Evolutionary conservation across 345 rosid genomes (phyloP), one percentile per base, ranked within the genome.

Genomic region (Populus ilicifolia): DNA sequence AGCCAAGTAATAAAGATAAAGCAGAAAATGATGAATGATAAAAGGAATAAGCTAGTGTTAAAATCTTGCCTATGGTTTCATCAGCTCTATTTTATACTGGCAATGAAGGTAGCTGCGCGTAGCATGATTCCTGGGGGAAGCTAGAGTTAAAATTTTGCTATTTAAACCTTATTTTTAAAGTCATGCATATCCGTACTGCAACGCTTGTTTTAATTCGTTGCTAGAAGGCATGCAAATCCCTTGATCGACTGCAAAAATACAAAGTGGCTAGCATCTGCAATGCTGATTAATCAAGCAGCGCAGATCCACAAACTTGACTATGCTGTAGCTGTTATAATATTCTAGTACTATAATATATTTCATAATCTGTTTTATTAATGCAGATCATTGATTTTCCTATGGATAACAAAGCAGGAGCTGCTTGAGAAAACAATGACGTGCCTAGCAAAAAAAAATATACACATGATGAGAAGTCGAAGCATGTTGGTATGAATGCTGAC

Each of bases 401-500:
- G 50, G 50, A 13, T 8, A 30, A 46, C n/a, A 27, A 50, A 50
- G 44, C 74, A 52, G 67, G 73, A 64, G 68, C 59, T 74, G 68
- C 39, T 74, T 20, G 43, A 63, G 39, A 41, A 61, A n/a, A 25
- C 38, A 39, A 8, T 39, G 11, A 44, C 33, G 21, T 8, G 13
- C 61, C 6, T 5, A 10, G 29, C 44, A 43, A 56, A 41, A 20
- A 71, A 70, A 56, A 70, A 69, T 11, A 29, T 13, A 10, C 5
- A 3, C 33, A 6, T 17, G 25, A 72, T 30, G 54, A 71, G 27
- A 63, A 43, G 77, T 62, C 64, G 69, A 27, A 62, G 27, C 61
- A 4, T 72, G 35, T 13, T 30, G 29, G 8, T n/a, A 5, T 54
- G 23, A 33, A 21, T 54, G 27, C 23, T 21, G 14, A n/a, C 11